phyloP scores from a whole-genome alignment of 345 rosid species.

The Moricandia moricandioides region DNA sequence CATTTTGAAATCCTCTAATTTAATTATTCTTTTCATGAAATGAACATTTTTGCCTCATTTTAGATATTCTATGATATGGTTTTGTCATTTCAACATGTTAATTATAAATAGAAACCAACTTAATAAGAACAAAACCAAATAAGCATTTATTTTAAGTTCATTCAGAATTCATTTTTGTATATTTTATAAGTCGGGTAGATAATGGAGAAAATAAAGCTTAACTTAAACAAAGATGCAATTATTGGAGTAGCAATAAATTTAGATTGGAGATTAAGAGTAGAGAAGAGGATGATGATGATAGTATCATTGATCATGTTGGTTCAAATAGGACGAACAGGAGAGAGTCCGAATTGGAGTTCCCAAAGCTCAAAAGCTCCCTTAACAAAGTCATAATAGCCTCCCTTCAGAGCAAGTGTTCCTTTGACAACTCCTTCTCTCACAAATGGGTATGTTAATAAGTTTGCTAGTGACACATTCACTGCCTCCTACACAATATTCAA shows the following conservation, averaged over 20 bases:
- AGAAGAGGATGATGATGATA: not conserved
- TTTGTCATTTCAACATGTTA: not conserved
- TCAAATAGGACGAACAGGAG: slow-evolving; percentile 67
- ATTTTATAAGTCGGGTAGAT: slow-evolving; percentile 15
- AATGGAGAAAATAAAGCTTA: slow-evolving; percentile 37
- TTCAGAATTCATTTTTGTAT: not conserved
- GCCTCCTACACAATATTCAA: slow-evolving; percentile 53
- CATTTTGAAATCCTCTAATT: not conserved
- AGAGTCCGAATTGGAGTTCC: slow-evolving; percentile 64
- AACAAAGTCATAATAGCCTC: slow-evolving; percentile 74
- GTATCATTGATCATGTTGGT: slow-evolving; percentile 16
- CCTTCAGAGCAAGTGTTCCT: slow-evolving; percentile 52
- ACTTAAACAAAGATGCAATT: slow-evolving; percentile 31
- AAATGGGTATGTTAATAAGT: slow-evolving; percentile 73
- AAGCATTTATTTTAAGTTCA: not conserved
- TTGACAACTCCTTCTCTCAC: slow-evolving; percentile 62
- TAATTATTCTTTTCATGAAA: not conserved
- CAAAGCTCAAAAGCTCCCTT: slow-evolving; percentile 67
- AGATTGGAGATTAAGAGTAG: not conserved
- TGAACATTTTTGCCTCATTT: not conserved
- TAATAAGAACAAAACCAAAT: not conserved
- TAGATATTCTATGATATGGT: not conserved
- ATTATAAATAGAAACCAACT: not conserved
- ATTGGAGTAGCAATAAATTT: not conserved
- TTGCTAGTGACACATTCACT: slow-evolving; percentile 78